Base-by-base conservation (phyloP, 2,329 filamentous ascomycete genomes). In the Exophiala oligosperma region DNA sequence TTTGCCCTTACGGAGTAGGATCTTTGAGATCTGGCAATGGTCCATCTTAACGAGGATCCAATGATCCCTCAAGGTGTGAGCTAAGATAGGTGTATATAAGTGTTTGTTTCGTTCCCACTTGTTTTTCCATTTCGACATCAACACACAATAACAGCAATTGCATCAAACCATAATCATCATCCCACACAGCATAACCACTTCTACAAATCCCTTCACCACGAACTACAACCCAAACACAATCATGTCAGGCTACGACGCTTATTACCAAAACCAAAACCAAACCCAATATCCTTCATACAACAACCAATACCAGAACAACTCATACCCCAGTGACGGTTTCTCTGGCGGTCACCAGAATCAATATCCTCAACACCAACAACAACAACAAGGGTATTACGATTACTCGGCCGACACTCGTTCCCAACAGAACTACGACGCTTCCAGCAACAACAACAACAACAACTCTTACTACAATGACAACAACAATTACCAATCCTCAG, bases 171-270 rank as follows among this genome's bases (percentile, higher is more conserved):
- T 26, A 11, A 24, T 26, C 12, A 26, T n/a, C 5, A 48, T 26
- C 7, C 28, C n/a, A 28, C 26, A n/a, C 5, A n/a, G 5, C 2
- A 17, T 48, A 14, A 29, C 1, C 24, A 12, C 8, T 28, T 29
- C 24, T 23, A 17, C 17, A 46, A 37, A 3, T 21, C 24, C 6
- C 40, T 21, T 17, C 21, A 44, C 6, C 40, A 47, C 44, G 4
- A 47, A 11, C 44, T 14, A 26, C 44, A 47, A 9, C 24, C 24
- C 21, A 7, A 17, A 17, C 38, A 17, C 38, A 26, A 32, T n/a
- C 24, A 48, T 48, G 46, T 48, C 46, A 17, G 46, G 46, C 46
- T 48, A 48, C 46, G 46, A 48, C 46, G 29, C 46, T 28, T 48
- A 26, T 24, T 32, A 48, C 46, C 46, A 48, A 29, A 14, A 1